phyloP scores from a whole-genome alignment of 768 basidiomycete species.

The Calocera cornea region DNA sequence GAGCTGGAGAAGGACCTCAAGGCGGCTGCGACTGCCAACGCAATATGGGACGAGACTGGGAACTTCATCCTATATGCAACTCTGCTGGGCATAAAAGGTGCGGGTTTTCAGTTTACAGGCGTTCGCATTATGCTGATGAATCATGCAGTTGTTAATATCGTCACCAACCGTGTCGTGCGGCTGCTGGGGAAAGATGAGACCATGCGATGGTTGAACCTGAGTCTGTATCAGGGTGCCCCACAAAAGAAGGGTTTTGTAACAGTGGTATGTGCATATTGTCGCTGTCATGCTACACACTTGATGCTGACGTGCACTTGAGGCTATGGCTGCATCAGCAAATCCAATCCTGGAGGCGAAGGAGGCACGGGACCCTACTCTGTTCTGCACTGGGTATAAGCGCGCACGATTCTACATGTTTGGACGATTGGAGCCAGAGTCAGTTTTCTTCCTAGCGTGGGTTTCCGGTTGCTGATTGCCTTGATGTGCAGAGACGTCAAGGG shows the following conservation, averaged over 20 bases:
- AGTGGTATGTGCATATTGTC: conserved; percentile 36
- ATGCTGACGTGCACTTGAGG: conserved; percentile 30
- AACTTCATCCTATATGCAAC: conserved; percentile 90
- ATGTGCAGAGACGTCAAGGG: conserved; percentile 60
- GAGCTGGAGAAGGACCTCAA: conserved; percentile 55
- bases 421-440: conserved; percentile 76
- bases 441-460: conserved; percentile 11
- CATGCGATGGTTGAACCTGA: conserved; percentile 75
- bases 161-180: conserved; percentile 82
- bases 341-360: conserved; percentile 81
- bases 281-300: not conserved
- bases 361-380: conserved; percentile 75
- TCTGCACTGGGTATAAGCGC: conserved; percentile 87
- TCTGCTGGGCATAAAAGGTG: conserved; percentile 88
- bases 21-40: conserved; percentile 54
- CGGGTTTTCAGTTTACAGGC: conserved; percentile 9
- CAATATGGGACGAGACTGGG: conserved; percentile 96
- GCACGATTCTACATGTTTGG: conserved; percentile 93
- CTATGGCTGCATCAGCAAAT: conserved; percentile 92
- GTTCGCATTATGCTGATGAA: not conserved
- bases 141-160: conserved; percentile 71
- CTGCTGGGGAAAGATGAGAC: conserved; percentile 89
- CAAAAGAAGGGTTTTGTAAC: conserved; percentile 76
- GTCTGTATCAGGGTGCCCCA: conserved; percentile 87
- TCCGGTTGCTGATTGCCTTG: not conserved